Conservation (phyloP, 352 stramenopile species). For the Pythium monospermum region DNA sequence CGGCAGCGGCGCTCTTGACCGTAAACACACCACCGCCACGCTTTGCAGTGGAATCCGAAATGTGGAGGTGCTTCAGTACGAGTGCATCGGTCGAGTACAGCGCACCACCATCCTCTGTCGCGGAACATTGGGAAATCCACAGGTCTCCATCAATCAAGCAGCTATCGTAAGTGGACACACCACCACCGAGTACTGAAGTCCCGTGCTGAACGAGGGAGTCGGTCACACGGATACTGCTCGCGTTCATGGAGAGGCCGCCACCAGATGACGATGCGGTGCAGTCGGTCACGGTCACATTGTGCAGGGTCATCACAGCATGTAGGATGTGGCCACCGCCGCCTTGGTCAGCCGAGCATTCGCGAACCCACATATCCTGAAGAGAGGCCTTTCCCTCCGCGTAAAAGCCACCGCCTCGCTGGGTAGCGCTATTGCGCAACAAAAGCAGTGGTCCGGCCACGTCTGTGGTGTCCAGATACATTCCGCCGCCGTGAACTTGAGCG, state of each 20-base stretch:
- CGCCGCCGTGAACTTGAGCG: constrained; percentile 4
- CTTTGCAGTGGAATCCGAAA: constrained; percentile 3
- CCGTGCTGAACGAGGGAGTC: constrained; percentile 1
- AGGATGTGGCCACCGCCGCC: constrained; percentile 10
- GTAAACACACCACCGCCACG: constrained; percentile 32
- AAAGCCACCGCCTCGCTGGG: constrained; percentile 7
- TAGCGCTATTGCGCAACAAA: neutral
- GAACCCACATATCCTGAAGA: neutral
- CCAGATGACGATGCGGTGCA: constrained; percentile 5
- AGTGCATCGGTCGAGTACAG: constrained; percentile 10
- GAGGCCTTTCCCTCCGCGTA: neutral
- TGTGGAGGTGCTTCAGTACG: neutral
- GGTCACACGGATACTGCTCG: neutral
- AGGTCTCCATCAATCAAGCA: constrained; percentile 4
- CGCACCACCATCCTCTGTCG: constrained; percentile 15
- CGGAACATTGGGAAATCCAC: neutral
- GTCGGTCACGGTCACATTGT: neutral
- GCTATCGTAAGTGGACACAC: neutral
- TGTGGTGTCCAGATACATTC: constrained; percentile 1
- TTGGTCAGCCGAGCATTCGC: constrained; percentile 9
- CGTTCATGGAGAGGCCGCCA: constrained; percentile 19
- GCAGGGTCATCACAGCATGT: neutral
- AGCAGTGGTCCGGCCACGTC: neutral
- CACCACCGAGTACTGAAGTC: constrained; percentile 12
- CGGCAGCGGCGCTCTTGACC: neutral